A percentile compares a stretch with the other conserved stretches of the same genome.
phyloP scores from a whole-genome alignment of 768 basidiomycete species.

The Lactarius pseudohatsudake region DNA sequence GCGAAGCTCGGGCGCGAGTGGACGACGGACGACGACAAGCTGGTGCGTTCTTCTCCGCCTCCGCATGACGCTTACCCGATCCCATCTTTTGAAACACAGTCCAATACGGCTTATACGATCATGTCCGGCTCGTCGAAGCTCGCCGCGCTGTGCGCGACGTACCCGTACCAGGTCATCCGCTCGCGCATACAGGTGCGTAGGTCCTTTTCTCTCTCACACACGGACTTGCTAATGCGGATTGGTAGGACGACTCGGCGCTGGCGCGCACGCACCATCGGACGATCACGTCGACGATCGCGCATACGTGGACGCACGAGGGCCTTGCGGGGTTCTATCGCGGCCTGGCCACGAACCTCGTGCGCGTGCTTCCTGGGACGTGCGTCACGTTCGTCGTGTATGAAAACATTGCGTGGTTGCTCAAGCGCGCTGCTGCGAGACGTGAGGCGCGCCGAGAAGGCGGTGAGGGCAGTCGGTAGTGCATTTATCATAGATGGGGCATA shows the following conservation, averaged over 20 bases:
- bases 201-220: no score
- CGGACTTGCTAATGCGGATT: not conserved
- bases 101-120: conserved; percentile 85
- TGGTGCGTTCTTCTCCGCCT: conserved; percentile 34
- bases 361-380: conserved; percentile 95
- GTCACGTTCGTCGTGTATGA: conserved; percentile 98
- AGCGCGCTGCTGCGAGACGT: conserved; percentile 59
- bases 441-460: conserved; percentile 32
- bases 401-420: conserved; percentile 80
- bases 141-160: conserved; percentile 58
- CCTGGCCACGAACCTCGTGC: conserved; percentile 87
- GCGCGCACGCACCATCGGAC: conserved; percentile 67
- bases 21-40: conserved; percentile 75
- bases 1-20: conserved; percentile 61
- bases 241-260: conserved; percentile 53
- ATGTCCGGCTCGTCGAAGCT: conserved; percentile 94
- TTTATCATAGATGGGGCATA: not conserved
- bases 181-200: conserved; percentile 80
- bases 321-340: conserved; percentile 90
- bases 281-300: conserved; percentile 75
- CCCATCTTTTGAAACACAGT: conserved; percentile 44
- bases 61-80: no score
- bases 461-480: not conserved
- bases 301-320: conserved; percentile 83
- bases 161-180: conserved; percentile 96